Evolutionary conservation across 75 land plant genomes (phyloP).

Genomic region (Cryptomeria japonica): DNA sequence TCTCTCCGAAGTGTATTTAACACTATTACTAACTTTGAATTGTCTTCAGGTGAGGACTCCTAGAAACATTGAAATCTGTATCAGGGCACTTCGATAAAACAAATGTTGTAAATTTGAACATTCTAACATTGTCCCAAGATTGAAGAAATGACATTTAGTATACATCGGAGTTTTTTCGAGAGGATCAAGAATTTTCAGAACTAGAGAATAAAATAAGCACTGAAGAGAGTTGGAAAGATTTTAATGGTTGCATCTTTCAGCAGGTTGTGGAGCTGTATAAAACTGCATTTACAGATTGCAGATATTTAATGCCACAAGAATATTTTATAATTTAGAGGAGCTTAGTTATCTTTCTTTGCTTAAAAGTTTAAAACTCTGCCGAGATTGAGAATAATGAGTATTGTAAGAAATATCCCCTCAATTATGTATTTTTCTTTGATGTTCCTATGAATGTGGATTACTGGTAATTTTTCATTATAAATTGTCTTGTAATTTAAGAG

Average conservation of each 20-base stretch:
- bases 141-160: neutral
- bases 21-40: too few species aligned
- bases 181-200: neutral
- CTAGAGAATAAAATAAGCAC: neutral
- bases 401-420: too few species aligned
- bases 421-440: too few species aligned
- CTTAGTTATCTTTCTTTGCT: neutral
- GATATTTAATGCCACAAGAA: neutral
- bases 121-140: too few species aligned
- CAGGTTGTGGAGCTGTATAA: neutral
- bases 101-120: neutral
- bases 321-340: neutral
- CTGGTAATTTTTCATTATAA: too few species aligned
- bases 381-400: too few species aligned
- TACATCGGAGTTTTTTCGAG: too few species aligned
- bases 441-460: too few species aligned
- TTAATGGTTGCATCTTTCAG: neutral
- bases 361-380: too few species aligned
- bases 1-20: too few species aligned
- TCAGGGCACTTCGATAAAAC: neutral
- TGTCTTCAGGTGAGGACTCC: neutral
- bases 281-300: neutral
- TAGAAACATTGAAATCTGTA: neutral
- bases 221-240: neutral
- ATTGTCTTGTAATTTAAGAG: too few species aligned